phyloP scores from a whole-genome alignment of 768 basidiomycete genomes.

The Arthromyces matolae region DNA sequence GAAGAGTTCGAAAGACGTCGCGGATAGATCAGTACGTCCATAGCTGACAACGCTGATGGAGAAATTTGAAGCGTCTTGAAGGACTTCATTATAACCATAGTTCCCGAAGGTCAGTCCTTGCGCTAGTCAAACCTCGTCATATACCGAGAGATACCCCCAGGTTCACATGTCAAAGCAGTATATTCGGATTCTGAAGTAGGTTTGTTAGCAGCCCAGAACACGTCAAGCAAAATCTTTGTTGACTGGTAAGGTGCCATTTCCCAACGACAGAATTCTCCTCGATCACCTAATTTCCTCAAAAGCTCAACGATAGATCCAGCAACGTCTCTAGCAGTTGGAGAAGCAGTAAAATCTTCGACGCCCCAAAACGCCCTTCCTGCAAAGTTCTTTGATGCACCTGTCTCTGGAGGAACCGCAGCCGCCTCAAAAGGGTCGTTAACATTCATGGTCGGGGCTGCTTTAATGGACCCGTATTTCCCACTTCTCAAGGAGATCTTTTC shows the following conservation, averaged over 20 bases:
- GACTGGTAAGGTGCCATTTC: slow-evolving; percentile 30
- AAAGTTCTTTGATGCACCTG: slow-evolving; percentile 39
- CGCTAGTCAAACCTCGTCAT: neutral
- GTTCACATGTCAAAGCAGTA: slow-evolving; percentile 35
- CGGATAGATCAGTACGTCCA: slow-evolving; percentile 32
- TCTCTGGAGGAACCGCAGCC: slow-evolving; percentile 39
- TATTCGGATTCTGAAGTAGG: slow-evolving; percentile 32
- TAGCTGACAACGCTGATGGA: neutral
- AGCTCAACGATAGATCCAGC: slow-evolving; percentile 43
- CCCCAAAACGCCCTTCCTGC: slow-evolving; percentile 11
- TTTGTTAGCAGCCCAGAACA: slow-evolving; percentile 29
- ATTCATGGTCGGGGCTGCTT: slow-evolving; percentile 36
- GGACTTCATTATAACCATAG: slow-evolving; percentile 39
- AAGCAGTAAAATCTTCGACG: slow-evolving; percentile 24
- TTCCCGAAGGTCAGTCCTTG: slow-evolving; percentile 33
- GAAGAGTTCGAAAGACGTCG: slow-evolving; percentile 30
- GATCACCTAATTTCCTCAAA: neutral
- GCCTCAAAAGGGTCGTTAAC: slow-evolving; percentile 36
- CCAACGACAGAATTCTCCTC: neutral
- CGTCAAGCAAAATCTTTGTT: slow-evolving; percentile 37
- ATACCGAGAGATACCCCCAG: slow-evolving; percentile 15
- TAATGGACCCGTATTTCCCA: slow-evolving; percentile 29
- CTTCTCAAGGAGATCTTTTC: slow-evolving; percentile 31
- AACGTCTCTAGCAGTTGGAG: slow-evolving; percentile 31
- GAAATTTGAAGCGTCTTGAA: slow-evolving; percentile 17